Conservation (phyloP, 129 eudicot species). For the Flaveria sonorensis region DNA sequence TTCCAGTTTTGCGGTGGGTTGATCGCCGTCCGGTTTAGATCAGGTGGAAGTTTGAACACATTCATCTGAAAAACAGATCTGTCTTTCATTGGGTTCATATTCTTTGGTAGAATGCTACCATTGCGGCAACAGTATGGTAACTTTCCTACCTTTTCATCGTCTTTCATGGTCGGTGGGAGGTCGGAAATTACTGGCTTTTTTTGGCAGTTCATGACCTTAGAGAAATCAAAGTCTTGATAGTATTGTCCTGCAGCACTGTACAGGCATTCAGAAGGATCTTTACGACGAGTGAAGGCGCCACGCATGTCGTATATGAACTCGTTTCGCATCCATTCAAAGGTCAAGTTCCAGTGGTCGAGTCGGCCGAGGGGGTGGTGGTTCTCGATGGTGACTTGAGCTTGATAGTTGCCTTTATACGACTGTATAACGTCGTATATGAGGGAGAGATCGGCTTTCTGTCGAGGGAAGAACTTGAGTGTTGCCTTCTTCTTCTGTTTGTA, state of each 20-base stretch:
- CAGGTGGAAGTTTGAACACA: conserved; percentile 87
- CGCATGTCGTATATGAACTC: conserved; percentile 83
- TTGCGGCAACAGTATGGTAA: conserved; percentile 76
- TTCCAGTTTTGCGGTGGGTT: conserved; percentile 89
- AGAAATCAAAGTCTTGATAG: conserved; percentile 74
- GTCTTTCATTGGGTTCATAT: conserved; percentile 63
- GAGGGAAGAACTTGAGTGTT: conserved; percentile 49
- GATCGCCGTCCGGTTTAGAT: conserved; percentile 68
- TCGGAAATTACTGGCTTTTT: conserved; percentile 69
- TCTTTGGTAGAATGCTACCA: conserved; percentile 63
- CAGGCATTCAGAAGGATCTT: conserved; percentile 71
- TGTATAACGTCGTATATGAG: conserved; percentile 68
- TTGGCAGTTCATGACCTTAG: conserved; percentile 61
- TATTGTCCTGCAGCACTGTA: conserved; percentile 70
- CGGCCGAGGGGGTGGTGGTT: conserved; percentile 89
- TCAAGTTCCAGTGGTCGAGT: conserved; percentile 90
- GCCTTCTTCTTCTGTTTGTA: conserved; percentile 39
- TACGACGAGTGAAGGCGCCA: conserved; percentile 74
- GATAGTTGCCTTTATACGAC: conserved; percentile 54
- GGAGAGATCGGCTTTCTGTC: conserved; percentile 63
- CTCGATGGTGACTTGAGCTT: conserved; percentile 81
- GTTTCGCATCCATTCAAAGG: conserved; percentile 95
- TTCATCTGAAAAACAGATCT: conserved; percentile 66
- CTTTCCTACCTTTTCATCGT: conserved; percentile 72
- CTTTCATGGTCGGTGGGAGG: conserved; percentile 54